Percentiles rank a stretch among this genome's conserved stretches.
These are phyloP conservation scores for Lepiota subincarnata DNA, from an alignment of 768 basidiomycete species.

Conservation along the genomic window DNA sequence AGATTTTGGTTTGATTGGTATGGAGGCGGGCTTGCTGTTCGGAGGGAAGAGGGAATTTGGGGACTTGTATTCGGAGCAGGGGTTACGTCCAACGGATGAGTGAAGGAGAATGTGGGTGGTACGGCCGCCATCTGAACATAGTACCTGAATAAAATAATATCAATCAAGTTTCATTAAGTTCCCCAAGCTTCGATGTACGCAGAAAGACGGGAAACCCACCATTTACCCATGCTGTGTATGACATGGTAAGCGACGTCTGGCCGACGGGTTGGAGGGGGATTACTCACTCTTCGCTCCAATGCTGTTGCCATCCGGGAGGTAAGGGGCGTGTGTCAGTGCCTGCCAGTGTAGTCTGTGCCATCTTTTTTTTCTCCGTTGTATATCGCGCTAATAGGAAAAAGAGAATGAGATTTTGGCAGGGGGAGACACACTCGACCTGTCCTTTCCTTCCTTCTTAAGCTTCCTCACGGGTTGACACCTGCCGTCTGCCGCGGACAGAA, in stretches of 20 bases:
- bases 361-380: neutral
- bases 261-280: too few species aligned
- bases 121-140: constrained; percentile 28
- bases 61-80: constrained; percentile 1
- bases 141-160: constrained; percentile 22
- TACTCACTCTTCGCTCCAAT: constrained; percentile 6
- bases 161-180: neutral
- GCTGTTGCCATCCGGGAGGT: constrained; percentile 5
- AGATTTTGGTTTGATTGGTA: neutral
- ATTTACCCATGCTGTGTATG: neutral
- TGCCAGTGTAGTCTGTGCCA: neutral
- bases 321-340: neutral
- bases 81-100: constrained; percentile 26
- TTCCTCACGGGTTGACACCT: too few species aligned
- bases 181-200: neutral
- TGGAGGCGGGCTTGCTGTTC: constrained; percentile 13
- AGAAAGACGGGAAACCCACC: neutral
- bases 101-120: constrained; percentile 31
- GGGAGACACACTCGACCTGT: too few species aligned
- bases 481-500: too few species aligned
- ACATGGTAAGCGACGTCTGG: neutral
- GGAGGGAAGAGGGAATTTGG: constrained; percentile 9
- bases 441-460: too few species aligned
- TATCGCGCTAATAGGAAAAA: neutral
- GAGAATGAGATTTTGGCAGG: neutral